Evolutionary conservation across 371 early-diverging fungal genomes (phyloP), one percentile per base, ranked within the genome.

Genomic region (Mortierella sp.): DNA sequence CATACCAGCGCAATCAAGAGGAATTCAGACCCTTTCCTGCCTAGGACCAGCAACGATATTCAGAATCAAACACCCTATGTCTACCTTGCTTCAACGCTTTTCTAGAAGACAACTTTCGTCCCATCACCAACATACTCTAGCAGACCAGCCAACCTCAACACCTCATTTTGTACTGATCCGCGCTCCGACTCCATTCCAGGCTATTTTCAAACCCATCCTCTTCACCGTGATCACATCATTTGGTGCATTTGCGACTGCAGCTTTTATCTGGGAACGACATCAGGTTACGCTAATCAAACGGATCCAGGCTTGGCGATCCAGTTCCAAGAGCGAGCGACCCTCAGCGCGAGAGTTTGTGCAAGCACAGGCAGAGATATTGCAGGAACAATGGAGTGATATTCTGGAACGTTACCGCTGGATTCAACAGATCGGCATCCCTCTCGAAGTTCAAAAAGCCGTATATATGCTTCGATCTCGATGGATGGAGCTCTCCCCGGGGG

Each of bases 401-500:
- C 17, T 61, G 42, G 72, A 72, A 11, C 55, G 66, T 11, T 56
- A 56, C 30, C 66, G 72, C 27, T 72, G 72, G 72, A 65, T 72
- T 34, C 72, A 72, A 14, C 48, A 61, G 41, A 60, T 72, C 12
- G 72, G 61, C 2, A 46, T 72, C 30, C 72, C 72, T 27, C 28
- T 72, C 0, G 72, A 72, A 49, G 24, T 72, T 21, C 72, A 72
- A 47, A 72, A 72, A n/a, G 46, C 39, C 41, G 2, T 64, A 12
- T 60, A 60, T 21, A 65, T 72, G 72, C 24, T 56, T 11, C 72
- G 72, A 4, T 55, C 60, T 41, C 65, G 66, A 0, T 72, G 72
- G 72, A 46, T 64, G 65, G 72, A 72, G 21, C 37, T 65, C 6
- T 37, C 72, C 56, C 83, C 53, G 11, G 81, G 84, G 28, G 83